Conservation (phyloP, 1,284 basidiomycete genomes). For the Inonotus hispidus region DNA sequence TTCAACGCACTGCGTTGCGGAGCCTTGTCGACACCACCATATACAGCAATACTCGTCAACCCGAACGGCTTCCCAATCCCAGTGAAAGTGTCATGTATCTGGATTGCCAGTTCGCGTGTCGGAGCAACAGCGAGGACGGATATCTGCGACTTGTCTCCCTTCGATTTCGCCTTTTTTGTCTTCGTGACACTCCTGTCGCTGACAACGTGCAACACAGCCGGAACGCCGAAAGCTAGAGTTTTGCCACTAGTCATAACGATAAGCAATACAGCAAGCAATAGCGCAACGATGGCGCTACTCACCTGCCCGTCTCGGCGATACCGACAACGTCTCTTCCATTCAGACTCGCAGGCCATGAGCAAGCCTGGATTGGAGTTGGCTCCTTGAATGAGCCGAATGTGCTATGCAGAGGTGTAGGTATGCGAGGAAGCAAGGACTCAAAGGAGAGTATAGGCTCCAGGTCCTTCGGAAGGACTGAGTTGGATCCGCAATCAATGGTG, state of each 20-base stretch:
- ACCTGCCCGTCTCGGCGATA: conserved; percentile 96
- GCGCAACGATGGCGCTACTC: conserved; percentile 13
- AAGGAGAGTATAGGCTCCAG: conserved; percentile 79
- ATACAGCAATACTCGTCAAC: conserved; percentile 82
- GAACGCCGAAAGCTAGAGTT: conserved; percentile 94
- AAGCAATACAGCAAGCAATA: background rate
- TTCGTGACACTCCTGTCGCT: conserved; percentile 22
- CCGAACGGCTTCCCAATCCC: conserved; percentile 74
- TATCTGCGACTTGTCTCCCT: conserved; percentile 37
- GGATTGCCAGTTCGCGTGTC: conserved; percentile 91
- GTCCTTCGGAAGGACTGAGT: conserved; percentile 25
- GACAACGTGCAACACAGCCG: conserved; percentile 72
- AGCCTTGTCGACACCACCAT: conserved; percentile 88
- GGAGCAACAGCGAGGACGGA: conserved; percentile 87
- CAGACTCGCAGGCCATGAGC: conserved; percentile 89
- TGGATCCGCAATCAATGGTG: conserved; percentile 51
- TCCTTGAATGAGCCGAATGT: conserved; percentile 75
- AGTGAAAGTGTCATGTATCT: conserved; percentile 85
- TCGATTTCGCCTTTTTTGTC: conserved; percentile 26
- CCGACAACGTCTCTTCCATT: conserved; percentile 87
- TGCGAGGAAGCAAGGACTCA: conserved; percentile 52
- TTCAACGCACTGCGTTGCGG: conserved; percentile 63
- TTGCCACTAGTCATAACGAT: conserved; percentile 63
- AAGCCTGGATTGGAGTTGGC: conserved; percentile 95
- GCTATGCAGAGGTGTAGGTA: conserved; percentile 56